Percentiles rank a stretch among this genome's conserved stretches.
Conservation (phyloP, 805 yeast species). For the Komagataella pseudopastoris region DNA sequence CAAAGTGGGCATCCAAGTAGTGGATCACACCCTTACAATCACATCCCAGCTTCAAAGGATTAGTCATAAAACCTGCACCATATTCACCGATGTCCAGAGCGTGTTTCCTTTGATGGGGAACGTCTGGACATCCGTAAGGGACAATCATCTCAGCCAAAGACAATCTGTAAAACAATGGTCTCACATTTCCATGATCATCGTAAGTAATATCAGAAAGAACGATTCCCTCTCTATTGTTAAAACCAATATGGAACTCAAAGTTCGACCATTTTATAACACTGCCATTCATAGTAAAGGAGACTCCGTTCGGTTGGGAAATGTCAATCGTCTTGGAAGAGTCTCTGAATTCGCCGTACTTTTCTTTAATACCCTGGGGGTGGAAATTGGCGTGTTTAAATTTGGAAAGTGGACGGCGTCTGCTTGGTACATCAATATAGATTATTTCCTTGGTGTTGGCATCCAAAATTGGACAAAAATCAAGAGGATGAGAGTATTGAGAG, state of each 20-base stretch:
- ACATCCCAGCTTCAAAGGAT: constrained; percentile 66
- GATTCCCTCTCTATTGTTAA: constrained; percentile 78
- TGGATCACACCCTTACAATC: constrained; percentile 82
- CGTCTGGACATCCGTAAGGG: constrained; percentile 70
- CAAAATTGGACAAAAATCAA: constrained; percentile 73
- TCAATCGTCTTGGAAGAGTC: constrained; percentile 51
- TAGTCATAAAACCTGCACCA: constrained; percentile 80
- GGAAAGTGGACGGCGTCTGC: constrained; percentile 58
- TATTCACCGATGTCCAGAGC: constrained; percentile 82
- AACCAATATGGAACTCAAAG: constrained; percentile 67
- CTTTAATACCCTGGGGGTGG: constrained; percentile 51
- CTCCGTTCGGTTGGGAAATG: constrained; percentile 74
- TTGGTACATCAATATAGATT: constrained; percentile 63
- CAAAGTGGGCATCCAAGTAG: constrained; percentile 68
- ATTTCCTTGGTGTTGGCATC: constrained; percentile 61
- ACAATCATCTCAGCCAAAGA: constrained; percentile 77
- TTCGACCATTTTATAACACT: constrained; percentile 67
- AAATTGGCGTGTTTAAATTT: constrained; percentile 57
- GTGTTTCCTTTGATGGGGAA: constrained; percentile 76
- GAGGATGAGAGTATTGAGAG: constrained; percentile 53
- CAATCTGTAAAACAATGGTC: constrained; percentile 69
- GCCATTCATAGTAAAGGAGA: constrained; percentile 60
- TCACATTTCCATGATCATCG: constrained; percentile 61
- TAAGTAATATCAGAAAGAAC: constrained; percentile 61
- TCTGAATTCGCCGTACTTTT: constrained; percentile 53